phyloP scores from a whole-genome alignment of 306 rosid genomes.

The Medicago arabica region DNA sequence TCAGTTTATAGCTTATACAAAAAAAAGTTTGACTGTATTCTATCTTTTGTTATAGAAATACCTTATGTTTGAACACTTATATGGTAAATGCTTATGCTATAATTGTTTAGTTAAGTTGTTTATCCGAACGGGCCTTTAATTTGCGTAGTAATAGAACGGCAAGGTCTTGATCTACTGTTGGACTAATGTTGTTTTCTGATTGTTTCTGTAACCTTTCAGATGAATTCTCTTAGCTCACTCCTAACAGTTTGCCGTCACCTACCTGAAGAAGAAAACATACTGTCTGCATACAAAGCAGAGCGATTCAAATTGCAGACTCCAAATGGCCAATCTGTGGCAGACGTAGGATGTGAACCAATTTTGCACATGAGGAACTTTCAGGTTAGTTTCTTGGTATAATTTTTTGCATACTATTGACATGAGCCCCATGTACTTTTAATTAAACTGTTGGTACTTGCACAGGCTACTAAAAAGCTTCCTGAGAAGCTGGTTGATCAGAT shows the following conservation, averaged over 20 bases:
- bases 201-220: constrained; percentile 55
- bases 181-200: constrained; percentile 41
- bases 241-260: constrained; percentile 73
- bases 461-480: constrained; percentile 84
- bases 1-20: too few relatives aligned
- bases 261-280: constrained; percentile 53
- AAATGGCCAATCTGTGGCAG: constrained; percentile 87
- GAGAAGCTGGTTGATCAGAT: constrained; percentile 82
- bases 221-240: constrained; percentile 94
- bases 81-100: too few relatives aligned
- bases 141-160: too few relatives aligned
- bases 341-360: constrained; percentile 95
- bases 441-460: constrained; percentile 43
- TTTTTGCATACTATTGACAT: not conserved
- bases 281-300: constrained; percentile 73
- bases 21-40: too few relatives aligned
- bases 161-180: not conserved
- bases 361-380: constrained; percentile 98
- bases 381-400: constrained; percentile 55
- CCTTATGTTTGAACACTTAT: too few relatives aligned
- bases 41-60: too few relatives aligned
- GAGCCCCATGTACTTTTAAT: constrained; percentile 3
- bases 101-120: too few relatives aligned
- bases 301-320: constrained; percentile 76
- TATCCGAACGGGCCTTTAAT: too few relatives aligned